These are phyloP conservation scores for Acanthamoeba royreba DNA, from an alignment of 208 protist species.

Conservation along the genomic window DNA sequence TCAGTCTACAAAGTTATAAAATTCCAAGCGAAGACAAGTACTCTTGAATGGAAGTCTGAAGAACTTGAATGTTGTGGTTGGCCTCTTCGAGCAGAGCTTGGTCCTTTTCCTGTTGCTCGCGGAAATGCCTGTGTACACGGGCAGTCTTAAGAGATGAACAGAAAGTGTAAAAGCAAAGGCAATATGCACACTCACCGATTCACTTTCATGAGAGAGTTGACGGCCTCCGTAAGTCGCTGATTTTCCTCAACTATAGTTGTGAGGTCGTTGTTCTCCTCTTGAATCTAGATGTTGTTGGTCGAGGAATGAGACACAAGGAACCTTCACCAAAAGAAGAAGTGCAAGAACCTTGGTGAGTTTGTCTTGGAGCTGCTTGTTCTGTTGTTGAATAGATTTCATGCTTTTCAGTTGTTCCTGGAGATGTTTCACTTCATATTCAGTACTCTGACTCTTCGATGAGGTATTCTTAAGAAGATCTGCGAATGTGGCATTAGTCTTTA, in stretches of 20 bases:
- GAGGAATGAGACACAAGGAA: not conserved
- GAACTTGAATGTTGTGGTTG: not conserved
- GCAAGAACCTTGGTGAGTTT: not conserved
- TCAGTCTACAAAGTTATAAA: too few relatives aligned
- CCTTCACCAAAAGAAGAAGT: not conserved
- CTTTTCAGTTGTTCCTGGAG: not conserved
- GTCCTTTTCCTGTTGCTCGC: not conserved
- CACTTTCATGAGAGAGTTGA: slow-evolving; percentile 1
- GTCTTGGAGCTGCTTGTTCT: not conserved
- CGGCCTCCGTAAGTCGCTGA: not conserved
- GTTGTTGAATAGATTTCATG: not conserved
- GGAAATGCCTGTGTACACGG: not conserved
- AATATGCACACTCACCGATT: too few relatives aligned
- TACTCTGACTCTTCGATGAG: not conserved
- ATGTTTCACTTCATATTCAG: not conserved
- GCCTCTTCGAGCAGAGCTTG: not conserved
- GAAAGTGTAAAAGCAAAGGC: not conserved
- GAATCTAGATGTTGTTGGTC: not conserved
- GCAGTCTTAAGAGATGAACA: not conserved
- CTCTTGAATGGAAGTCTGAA: not conserved
- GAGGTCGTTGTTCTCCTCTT: not conserved
- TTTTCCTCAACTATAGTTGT: not conserved
- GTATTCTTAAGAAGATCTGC: not conserved
- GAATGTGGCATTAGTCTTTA: too few relatives aligned
- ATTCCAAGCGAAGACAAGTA: not conserved